Evolutionary conservation across 306 rosid genomes (phyloP), one percentile per base, ranked within the genome.

Genomic region (Trifolium repens): DNA sequence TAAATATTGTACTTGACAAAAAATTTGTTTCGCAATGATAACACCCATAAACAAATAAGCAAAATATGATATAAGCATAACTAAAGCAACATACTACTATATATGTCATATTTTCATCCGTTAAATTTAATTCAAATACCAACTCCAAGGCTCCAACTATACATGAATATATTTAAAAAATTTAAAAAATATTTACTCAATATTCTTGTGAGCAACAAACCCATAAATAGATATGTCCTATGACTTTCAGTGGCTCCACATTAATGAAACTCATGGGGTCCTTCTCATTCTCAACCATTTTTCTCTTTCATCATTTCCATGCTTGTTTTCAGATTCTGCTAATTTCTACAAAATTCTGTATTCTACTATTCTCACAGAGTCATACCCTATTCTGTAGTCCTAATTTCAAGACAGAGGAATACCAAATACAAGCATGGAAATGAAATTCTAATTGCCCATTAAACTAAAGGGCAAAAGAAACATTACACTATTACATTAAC

Each of bases 391-490:
- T 32, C 62, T 62, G 22, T 55, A 11, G 42, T 61, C 19, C 9
- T 59, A 60, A 37, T 71, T 69, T 50, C 26, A 15, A 57, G 57
- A 53, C 61, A 24, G 42, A 39, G n/a, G 24, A 70, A 72, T 22
- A 53, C 84, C 80, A 83, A 87, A 91, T 88, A 89, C 97, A 91
- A 87, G 83, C 86, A 83, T 87, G 90, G 89, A 91, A 89, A 91
- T 89, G 81, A 71, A 42, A 68, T 35, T 15, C 14, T 39, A 39
- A 63, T 62, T 78, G 37, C 47, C 76, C 30, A 53, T 35, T 5
- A 9, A 1, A 26, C 68, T 14, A 54, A 5, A 47, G 32, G 46
- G 26, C 30, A 54, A 46, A 72, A 24, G 3, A 49, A 42, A 64
- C 39, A 49, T 10, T 57, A 24, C 19, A 63, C 54, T 2, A 69